phyloP scores from a whole-genome alignment of 2,329 filamentous ascomycete species.

The Pseudogymnoascus sp. region DNA sequence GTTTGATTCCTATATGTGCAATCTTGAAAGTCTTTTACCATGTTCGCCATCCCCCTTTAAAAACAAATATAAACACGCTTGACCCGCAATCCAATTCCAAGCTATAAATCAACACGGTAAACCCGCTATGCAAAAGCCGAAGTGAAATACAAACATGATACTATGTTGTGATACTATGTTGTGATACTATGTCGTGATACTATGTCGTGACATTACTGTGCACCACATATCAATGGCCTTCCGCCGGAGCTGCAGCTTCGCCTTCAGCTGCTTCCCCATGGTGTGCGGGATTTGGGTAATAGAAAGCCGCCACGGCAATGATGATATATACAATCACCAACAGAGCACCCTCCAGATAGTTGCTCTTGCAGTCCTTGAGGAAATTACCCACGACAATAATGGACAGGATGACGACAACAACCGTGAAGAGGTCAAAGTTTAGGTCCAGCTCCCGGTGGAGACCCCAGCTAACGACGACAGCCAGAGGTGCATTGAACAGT shows the following conservation, averaged over 20 bases:
- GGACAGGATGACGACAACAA: constrained; percentile 69
- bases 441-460: constrained; percentile 62
- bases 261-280: not conserved
- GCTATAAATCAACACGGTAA: not conserved
- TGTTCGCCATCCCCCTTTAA: not conserved
- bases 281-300: constrained; percentile 41
- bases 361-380: constrained; percentile 77
- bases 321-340: constrained; percentile 60
- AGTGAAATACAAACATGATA: not conserved
- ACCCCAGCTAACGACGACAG: constrained; percentile 78
- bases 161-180: too few relatives aligned
- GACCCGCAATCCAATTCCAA: not conserved
- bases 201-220: not conserved
- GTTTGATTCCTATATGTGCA: not conserved
- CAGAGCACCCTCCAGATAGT: constrained; percentile 80
- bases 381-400: constrained; percentile 86
- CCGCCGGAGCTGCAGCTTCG: not conserved
- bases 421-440: constrained; percentile 81
- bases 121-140: not conserved
- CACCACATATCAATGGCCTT: not conserved
- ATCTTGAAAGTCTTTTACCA: not conserved
- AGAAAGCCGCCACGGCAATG: constrained; percentile 50
- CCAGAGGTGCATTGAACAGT: constrained; percentile 75
- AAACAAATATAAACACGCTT: not conserved
- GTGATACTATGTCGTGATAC: not conserved